Evolutionary conservation across 2,329 filamentous ascomycete genomes (phyloP), one percentile per base, ranked within the genome.

Genomic region (Fusarium sp.): DNA sequence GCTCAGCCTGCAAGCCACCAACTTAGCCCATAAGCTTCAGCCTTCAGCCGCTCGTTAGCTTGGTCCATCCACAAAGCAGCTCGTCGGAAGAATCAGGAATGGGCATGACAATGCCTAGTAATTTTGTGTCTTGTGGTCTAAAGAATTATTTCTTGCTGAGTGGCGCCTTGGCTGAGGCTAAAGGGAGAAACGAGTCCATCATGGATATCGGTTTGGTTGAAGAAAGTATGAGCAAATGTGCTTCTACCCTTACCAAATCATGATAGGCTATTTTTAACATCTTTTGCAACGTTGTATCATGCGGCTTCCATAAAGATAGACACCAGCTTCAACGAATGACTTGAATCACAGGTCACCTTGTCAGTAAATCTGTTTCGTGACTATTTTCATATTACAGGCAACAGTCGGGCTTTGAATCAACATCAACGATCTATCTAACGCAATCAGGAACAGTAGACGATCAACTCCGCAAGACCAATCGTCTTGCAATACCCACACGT

Each of bases 361-460:
- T 34, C 26, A 32, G 17, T n/a, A 41, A 15, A n/a, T 41, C 24
- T 36, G 4, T 32, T 36, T 38, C 30, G 18, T 41, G 38, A 38
- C 26, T 22, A 30, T 22, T 60, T 30, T 54, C 11, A 24, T 28
- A 30, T 34, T 10, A 14, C 13, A 52, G 41, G 42, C 30, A 36
- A 58, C 44, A 50, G 32, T 18, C 36, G 18, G 26, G 28, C n/a
- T 14, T 59, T 39, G 17, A 10, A 30, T 42, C n/a, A 17, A 48
- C 8, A 32, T n/a, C 17, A 34, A n/a, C 42, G 47, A 34, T 38
- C 28, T 60, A 50, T 22, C 62, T 68, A 73, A 71, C 70, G 60
- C 66, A 48, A 71, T 73, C 38, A 28, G 65, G 70, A 30, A 66
- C 47, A 51, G 41, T 73, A 73, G n/a, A 73, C 70, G 70, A 73